Evolutionary conservation across 2,329 filamentous ascomycete genomes (phyloP), one percentile per base, ranked within the genome.

Genomic region (Fusarium chuoi): DNA sequence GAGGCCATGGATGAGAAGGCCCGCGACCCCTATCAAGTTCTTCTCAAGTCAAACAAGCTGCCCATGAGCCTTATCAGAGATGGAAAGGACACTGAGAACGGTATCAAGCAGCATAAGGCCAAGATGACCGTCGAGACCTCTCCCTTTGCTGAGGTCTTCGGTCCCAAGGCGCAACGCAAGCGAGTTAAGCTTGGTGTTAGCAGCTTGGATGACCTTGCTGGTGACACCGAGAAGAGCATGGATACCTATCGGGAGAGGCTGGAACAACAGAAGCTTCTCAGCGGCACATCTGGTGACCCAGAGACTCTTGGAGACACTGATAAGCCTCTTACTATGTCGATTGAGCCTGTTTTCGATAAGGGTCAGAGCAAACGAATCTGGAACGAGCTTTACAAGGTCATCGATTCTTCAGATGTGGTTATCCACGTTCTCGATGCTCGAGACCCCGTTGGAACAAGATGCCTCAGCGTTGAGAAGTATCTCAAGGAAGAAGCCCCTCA

Each of bases 31-130:
- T 98, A 98, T 83, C 92, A 93, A 69, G 96, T 98, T 69, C 89
- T 98, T n/a, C 87, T 99, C 74, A 98, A 98, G 86, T 93, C 93
- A 76, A 98, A 98, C 84, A 98, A 98, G 86, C 88, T 99, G 55
- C 96, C 96, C 45, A 96, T 99, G 94, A 96, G 91, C 76, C 85
- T 99, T 82, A 97, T 99, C 80, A 89, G 91, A 70, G 96, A 98
- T 62, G 91, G 83, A 65, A 81, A 92, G 88, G 91, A 84, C 65
- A 81, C 79, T 52, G 89, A 92, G 77, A 96, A 97, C 78, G 96
- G 95, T 1, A 83, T 98, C 65, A 97, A 98, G 85, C 91, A 98
- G 82, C 96, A 98, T 83, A 89, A 93, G 80, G 96, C 96, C 44
- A 98, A 98, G 87, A 97, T 98, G 86, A 90, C 94, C 15, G 92